phyloP scores from a whole-genome alignment of 495 filamentous ascomycete species.

The Pseudotulostoma volvatum region DNA sequence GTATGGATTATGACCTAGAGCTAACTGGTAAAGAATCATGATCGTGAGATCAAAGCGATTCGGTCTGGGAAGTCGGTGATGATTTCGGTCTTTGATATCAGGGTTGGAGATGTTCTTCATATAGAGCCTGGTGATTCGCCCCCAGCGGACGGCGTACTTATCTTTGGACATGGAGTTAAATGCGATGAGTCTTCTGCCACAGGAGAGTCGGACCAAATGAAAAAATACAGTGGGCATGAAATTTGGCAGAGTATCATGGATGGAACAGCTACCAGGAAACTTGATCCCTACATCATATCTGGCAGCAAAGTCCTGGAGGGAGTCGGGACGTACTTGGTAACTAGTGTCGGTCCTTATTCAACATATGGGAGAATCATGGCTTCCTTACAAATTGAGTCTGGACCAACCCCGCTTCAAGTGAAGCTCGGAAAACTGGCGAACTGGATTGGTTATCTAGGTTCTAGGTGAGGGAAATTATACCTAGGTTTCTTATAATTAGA shows the following conservation, averaged over 20 bases:
- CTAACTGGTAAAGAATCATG: constrained; percentile 41
- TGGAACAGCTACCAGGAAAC: constrained; percentile 37
- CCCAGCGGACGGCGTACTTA: constrained; percentile 41
- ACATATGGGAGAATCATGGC: constrained; percentile 51
- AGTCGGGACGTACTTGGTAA: constrained; percentile 47
- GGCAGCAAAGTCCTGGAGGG: constrained; percentile 51
- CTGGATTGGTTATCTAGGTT: constrained; percentile 44
- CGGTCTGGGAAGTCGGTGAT: constrained; percentile 59
- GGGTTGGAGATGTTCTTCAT: constrained; percentile 58
- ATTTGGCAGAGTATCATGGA: constrained; percentile 40
- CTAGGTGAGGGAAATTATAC: constrained; percentile 25
- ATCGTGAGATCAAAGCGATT: constrained; percentile 59
- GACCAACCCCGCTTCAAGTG: constrained; percentile 47
- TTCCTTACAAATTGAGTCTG: constrained; percentile 40
- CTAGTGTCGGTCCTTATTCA: constrained; percentile 44
- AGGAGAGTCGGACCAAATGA: constrained; percentile 52
- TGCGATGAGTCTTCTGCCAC: constrained; percentile 57
- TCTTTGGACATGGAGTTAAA: constrained; percentile 47
- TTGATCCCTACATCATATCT: constrained; percentile 49
- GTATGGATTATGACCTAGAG: not conserved
- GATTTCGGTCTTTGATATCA: constrained; percentile 54
- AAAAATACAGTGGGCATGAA: constrained; percentile 42
- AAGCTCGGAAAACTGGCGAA: constrained; percentile 46
- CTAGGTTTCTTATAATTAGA: not conserved
- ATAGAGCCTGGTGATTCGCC: constrained; percentile 61